Evolutionary conservation across 306 rosid species (phyloP), one percentile per base, ranked within the genome.

Genomic region (Pyrus bretschneideri): DNA sequence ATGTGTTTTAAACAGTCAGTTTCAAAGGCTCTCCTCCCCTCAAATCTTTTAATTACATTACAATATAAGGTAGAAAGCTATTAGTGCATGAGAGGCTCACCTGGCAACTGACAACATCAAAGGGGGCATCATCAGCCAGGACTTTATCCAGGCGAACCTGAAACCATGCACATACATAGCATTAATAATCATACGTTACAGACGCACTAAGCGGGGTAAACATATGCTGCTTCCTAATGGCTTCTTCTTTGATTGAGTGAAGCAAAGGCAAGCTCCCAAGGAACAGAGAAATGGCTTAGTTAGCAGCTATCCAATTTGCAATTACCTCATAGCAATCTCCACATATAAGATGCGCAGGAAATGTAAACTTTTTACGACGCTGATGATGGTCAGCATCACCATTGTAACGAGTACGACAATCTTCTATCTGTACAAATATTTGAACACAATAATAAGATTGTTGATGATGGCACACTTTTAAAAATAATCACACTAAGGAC

Each of bases 321-420:
- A 81, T 80, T 81, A 95, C 99, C 97, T 95, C 99, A 61, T 80
- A 95, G 81, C 99, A 95, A 62, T 95, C 99, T 81, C 93, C 99
- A 81, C 97, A 95, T 30, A 95, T 79, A 74, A 95, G 97, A 54
- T 93, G 96, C 68, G 99, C 99, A 60, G 99, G 99, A 83, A 95
- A 95, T 17, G 92, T 72, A 64, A 92, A 92, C 86, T 92, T 95
- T 67, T 92, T 95, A 51, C 96, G 97, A 55, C 92, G 93, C 75
- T 88, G 97, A 84, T 95, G 99, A 81, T 91, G 97, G 54, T 91
- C 97, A 10, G 99, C 97, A 78, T 95, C 99, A 25, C 99, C 97
- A 73, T 95, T 95, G 79, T 95, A 95, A 55, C 97, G 97, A 38
- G 97, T 95, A 35, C 97, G 97, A 17, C 97, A 95, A 76, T 95